A percentile compares a stretch with the other conserved stretches of the same genome.
Evolutionary conservation across 179 eudicot species (phyloP).

Genomic region (Heliamphora pulchella): DNA sequence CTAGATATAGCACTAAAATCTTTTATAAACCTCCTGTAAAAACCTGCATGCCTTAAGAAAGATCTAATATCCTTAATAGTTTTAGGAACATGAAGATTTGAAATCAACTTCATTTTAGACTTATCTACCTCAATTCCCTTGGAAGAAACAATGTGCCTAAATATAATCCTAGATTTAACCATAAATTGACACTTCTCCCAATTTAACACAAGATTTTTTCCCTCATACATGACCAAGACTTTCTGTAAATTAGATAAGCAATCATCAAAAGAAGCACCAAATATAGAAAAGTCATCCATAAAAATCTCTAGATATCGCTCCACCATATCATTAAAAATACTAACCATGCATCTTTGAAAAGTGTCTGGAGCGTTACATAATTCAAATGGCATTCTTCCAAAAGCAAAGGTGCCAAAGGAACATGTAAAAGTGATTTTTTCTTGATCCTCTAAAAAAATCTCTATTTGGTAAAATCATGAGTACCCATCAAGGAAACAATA

Average conservation of each 20-base stretch:
- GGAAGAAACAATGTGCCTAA: background rate
- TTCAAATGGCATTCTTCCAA: background rate
- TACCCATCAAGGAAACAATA: background rate
- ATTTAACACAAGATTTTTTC: no score
- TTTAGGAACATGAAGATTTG: background rate
- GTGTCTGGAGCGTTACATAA: background rate
- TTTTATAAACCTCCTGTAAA: no score
- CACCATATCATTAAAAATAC: background rate
- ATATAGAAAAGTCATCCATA: background rate
- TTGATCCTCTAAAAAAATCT: background rate
- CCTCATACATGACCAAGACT: no score
- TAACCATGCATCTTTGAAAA: background rate
- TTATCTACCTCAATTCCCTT: background rate
- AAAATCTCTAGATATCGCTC: background rate
- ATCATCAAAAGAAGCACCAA: background rate
- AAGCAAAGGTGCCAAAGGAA: background rate
- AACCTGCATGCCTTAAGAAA: no score
- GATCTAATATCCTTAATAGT: no score
- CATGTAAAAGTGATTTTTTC: no score
- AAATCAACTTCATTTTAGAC: background rate
- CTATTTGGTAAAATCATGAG: background rate
- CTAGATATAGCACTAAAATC: no score
- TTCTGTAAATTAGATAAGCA: background rate
- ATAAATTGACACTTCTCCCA: background rate
- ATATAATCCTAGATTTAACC: background rate